Base-by-base conservation (phyloP, 495 filamentous ascomycete species). In the Podospora fimiseda region DNA sequence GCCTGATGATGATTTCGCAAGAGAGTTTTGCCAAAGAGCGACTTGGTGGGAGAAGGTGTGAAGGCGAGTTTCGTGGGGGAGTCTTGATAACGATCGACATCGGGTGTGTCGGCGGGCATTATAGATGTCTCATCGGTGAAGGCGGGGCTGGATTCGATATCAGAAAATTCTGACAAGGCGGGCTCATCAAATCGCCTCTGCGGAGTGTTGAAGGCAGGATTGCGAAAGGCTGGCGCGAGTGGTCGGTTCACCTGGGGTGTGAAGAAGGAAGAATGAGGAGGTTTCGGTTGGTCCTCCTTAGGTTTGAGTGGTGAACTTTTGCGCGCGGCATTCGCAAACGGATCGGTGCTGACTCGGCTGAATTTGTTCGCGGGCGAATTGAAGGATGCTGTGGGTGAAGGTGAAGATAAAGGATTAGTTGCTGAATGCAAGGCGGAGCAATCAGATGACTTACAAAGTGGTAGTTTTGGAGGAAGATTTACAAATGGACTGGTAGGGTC, bases 111-210 rank as follows among this genome's bases (percentile, higher is more conserved):
- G 37, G 72, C 72, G 2, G 72, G 66, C 27, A 71, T 69, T 49
- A 90, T 88, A 0, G 89, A 88, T 43, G 78, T 81, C n/a, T n/a
- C n/a, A 53, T 84, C 81, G 33, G 70, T 74, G 60, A 75, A 74
- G 37, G 80, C 79, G 2, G 91, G 89, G 7, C 89, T 90, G 0
- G 87, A 85, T 61, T 95, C 92, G n/a, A 84, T 81, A 42, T 85
- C 85, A 2, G 89, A 92, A 23, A 72, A 70, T 23, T 78, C 74
- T 8, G 88, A 87, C 56, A 85, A 81, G 4, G 67, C 59, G 48
- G 87, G 84, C 18, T 82, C 65, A 13, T 88, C 83, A 51, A 77
- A 64, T 1, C 76, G 74, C 60, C 86, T 92, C 38, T 87, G 86
- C 2, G 89, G 90, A 6, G 87, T 95, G 22, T 78, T 89, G 61